Conservation (phyloP, 495 filamentous ascomycete species). For the Pseudoneurospora amorphoporcata region DNA sequence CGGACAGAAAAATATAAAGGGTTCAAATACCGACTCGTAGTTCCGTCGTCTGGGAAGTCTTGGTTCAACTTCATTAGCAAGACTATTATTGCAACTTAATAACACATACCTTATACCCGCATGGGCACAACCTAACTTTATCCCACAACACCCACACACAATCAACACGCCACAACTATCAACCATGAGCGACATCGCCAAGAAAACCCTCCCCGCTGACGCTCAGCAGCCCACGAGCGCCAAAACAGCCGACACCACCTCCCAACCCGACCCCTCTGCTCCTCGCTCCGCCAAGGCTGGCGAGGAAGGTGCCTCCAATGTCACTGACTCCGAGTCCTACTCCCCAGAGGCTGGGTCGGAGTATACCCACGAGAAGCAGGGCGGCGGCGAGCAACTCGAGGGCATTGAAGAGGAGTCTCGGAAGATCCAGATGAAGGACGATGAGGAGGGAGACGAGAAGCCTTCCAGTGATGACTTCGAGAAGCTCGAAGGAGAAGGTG, state of each 20-base stretch:
- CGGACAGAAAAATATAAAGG: not conserved
- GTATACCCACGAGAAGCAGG: constrained; percentile 14
- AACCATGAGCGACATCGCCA: constrained; percentile 21
- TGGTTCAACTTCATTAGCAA: not conserved
- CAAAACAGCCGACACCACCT: constrained; percentile 9
- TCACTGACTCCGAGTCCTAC: not conserved
- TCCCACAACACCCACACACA: not conserved
- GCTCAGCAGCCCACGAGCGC: constrained; percentile 9
- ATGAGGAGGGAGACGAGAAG: not conserved
- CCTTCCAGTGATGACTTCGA: not conserved
- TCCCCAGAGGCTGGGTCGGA: not conserved
- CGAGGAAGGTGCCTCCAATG: not conserved
- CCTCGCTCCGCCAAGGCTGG: not conserved
- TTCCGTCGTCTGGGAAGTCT: not conserved
- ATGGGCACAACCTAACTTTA: not conserved
- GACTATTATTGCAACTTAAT: not conserved
- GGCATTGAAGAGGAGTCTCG: constrained; percentile 8
- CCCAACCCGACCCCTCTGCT: constrained; percentile 5
- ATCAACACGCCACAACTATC: not conserved
- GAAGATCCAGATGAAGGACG: constrained; percentile 10
- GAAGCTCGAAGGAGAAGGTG: not conserved
- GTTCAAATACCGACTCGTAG: not conserved
- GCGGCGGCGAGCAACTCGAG: constrained; percentile 2
- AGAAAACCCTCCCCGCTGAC: constrained; percentile 17
- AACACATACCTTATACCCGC: not conserved